Conservation (phyloP, 1,139 yeast genomes). For the Yamadazyma dendronema region DNA sequence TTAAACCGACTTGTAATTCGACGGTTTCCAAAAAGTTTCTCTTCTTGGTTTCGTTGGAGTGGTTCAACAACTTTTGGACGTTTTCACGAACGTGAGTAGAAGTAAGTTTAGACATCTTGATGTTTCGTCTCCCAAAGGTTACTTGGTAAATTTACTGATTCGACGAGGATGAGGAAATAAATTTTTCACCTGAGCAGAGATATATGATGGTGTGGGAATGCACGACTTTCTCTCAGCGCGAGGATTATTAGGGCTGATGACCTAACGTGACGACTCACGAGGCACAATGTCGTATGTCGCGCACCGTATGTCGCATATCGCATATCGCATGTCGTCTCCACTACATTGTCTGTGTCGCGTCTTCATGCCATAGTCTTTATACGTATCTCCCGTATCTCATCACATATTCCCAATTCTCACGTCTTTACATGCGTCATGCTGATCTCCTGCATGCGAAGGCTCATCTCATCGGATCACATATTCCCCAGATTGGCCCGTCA, state of each 20-base stretch:
- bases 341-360: not conserved
- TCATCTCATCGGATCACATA: too few relatives aligned
- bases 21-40: slow-evolving; percentile 99
- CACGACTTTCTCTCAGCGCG: not conserved
- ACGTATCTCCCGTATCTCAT: too few relatives aligned
- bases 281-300: not conserved
- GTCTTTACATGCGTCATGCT: too few relatives aligned
- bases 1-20: slow-evolving; percentile 99
- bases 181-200: slow-evolving; percentile 1
- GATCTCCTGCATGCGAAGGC: not conserved
- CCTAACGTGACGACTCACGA: not conserved
- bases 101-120: slow-evolving; percentile 88
- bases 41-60: slow-evolving; percentile 96
- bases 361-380: not conserved
- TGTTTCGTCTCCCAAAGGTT: slow-evolving; percentile 67
- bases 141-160: slow-evolving; percentile 49
- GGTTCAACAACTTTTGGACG: slow-evolving; percentile 89
- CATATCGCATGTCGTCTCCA: not conserved
- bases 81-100: slow-evolving; percentile 94
- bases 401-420: too few relatives aligned
- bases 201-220: not conserved
- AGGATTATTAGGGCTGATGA: not conserved
- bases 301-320: not conserved
- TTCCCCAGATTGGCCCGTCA: not conserved
- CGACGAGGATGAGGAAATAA: slow-evolving; percentile 42